These are phyloP conservation scores for Plantago rigida DNA, from an alignment of 305 asterid genomes.

Conservation along the genomic window DNA sequence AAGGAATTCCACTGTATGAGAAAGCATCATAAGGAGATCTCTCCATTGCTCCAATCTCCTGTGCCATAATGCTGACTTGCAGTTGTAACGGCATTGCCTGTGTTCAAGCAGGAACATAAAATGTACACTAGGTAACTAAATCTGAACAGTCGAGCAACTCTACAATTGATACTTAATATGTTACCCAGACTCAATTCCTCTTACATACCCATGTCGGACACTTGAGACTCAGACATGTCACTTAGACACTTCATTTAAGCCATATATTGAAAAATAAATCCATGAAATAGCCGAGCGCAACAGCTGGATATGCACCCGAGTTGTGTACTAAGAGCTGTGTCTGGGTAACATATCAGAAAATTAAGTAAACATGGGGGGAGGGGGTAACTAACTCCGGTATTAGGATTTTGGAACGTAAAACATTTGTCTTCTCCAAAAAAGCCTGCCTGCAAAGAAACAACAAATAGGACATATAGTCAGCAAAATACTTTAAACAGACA, in stretches of 20 bases:
- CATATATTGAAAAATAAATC: too few relatives aligned
- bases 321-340: too few relatives aligned
- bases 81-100: constrained; percentile 58
- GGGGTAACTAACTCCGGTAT: constrained; percentile 50
- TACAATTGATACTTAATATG: too few relatives aligned
- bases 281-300: too few relatives aligned
- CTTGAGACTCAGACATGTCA: too few relatives aligned
- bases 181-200: too few relatives aligned
- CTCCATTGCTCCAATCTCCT: constrained; percentile 70
- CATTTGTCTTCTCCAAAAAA: constrained; percentile 60
- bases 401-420: constrained; percentile 60
- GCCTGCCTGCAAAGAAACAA: constrained; percentile 46
- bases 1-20: constrained; percentile 59
- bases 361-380: neutral
- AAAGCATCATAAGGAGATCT: constrained; percentile 74
- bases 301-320: too few relatives aligned
- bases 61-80: constrained; percentile 70
- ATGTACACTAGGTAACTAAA: constrained; percentile 23
- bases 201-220: too few relatives aligned
- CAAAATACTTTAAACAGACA: too few relatives aligned
- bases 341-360: too few relatives aligned
- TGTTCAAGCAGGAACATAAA: constrained; percentile 25
- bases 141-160: neutral
- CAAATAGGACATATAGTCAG: too few relatives aligned
- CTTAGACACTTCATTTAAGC: too few relatives aligned